Conservation (phyloP, 2,329 filamentous ascomycete genomes). For the Sporothrix brunneoviolacea region DNA sequence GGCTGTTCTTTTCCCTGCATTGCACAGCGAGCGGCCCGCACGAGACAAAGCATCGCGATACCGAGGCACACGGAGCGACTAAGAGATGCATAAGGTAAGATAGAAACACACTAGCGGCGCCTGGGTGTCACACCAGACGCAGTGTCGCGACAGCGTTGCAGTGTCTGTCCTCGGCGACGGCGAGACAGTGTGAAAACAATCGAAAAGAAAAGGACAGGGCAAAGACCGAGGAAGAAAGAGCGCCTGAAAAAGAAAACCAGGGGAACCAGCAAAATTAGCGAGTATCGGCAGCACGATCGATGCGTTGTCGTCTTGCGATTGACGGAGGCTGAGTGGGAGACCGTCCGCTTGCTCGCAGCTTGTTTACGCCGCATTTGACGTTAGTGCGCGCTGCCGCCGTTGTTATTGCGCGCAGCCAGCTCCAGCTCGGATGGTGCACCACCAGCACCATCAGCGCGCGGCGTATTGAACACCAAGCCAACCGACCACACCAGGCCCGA, state of each 20-base stretch:
- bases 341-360: neutral
- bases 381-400: neutral
- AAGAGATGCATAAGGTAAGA: too few species aligned
- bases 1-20: neutral
- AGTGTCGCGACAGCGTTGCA: neutral
- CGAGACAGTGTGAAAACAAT: neutral
- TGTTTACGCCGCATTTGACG: neutral
- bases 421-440: conserved; percentile 4
- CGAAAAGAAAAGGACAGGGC: too few species aligned
- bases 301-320: conserved; percentile 5
- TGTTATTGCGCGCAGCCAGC: conserved; percentile 1
- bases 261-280: too few species aligned
- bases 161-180: neutral
- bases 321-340: neutral
- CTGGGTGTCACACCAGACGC: neutral
- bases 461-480: too few species aligned
- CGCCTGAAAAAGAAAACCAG: too few species aligned
- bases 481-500: too few species aligned
- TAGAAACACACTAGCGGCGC: neutral
- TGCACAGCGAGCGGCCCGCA: too few species aligned
- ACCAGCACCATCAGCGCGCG: too few species aligned
- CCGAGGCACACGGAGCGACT: neutral
- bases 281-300: too few species aligned
- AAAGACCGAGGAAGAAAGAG: too few species aligned
- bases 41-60: conserved; percentile 5